These are phyloP conservation scores for Saccharomyces mikatae DNA, from an alignment of 805 yeast genomes.

Conservation along the genomic window DNA sequence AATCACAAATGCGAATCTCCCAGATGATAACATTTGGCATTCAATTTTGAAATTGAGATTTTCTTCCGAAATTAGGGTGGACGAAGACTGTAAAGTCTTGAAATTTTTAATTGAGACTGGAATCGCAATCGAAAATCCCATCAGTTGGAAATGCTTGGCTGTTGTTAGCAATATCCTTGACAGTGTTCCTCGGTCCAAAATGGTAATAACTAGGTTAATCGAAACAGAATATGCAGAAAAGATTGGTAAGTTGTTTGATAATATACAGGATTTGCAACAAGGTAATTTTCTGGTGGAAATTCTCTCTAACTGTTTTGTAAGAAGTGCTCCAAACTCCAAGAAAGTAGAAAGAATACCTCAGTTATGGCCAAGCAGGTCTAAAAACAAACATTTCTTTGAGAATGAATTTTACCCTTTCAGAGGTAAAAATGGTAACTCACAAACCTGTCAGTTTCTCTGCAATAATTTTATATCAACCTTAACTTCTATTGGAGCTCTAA, in stretches of 20 bases:
- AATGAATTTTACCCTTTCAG: constrained; percentile 13
- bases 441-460: constrained; percentile 9
- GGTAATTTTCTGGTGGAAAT: constrained; percentile 14
- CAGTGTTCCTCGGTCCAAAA: constrained; percentile 8
- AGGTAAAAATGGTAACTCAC: constrained; percentile 9
- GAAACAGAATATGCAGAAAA: constrained; percentile 5
- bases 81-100: constrained; percentile 5
- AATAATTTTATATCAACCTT: constrained; percentile 4
- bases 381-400: constrained; percentile 12
- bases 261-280: constrained; percentile 14
- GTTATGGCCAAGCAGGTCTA: constrained; percentile 12
- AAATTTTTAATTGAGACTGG: constrained; percentile 10
- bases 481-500: background rate
- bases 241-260: constrained; percentile 13
- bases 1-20: background rate
- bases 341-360: constrained; percentile 11
- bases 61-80: constrained; percentile 5
- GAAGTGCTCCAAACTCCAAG: constrained; percentile 6
- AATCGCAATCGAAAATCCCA: constrained; percentile 4
- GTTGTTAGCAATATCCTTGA: constrained; percentile 8
- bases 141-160: constrained; percentile 18
- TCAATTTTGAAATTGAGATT: constrained; percentile 7
- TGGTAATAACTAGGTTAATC: constrained; percentile 7
- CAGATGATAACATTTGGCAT: constrained; percentile 5
- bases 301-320: constrained; percentile 15